Percentiles rank a stretch among this genome's conserved stretches.
phyloP scores from a whole-genome alignment of 202 grass and related monocot species.

The Panicum hallii region DNA sequence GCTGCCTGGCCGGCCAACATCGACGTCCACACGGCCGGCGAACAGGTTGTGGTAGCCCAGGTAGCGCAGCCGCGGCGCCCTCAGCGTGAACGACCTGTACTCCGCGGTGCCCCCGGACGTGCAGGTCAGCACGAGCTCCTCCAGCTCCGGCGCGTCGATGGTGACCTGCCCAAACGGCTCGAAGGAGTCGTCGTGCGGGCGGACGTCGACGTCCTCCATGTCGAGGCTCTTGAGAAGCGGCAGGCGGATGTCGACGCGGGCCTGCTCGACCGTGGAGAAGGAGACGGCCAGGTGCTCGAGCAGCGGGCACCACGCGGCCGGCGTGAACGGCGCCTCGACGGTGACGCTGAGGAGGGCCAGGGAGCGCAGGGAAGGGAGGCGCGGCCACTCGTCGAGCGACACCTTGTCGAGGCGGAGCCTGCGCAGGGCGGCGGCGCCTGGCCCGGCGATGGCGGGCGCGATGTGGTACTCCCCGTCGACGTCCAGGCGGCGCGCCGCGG shows the following conservation, averaged over 20 bases:
- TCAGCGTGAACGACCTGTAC: constrained; percentile 21
- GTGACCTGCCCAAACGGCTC: not conserved
- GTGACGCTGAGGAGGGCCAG: not conserved
- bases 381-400: not conserved
- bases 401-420: rapidly evolving
- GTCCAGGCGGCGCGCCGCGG: not conserved
- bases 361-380: not conserved
- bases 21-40: not conserved
- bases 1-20: constrained; percentile 1
- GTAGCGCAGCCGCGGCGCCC: not conserved
- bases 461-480: rapidly evolving
- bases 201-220: not conserved
- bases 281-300: not conserved
- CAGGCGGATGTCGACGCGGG: not conserved
- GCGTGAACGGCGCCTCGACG: not conserved
- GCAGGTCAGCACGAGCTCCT: not conserved
- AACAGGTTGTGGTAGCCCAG: not conserved
- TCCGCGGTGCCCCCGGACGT: not conserved
- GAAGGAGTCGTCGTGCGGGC: rapidly evolving
- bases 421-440: not conserved
- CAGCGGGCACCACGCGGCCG: not conserved
- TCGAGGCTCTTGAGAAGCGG: not conserved
- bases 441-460: not conserved
- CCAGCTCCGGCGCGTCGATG: constrained; percentile 18
- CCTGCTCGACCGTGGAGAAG: not conserved